Conservation (phyloP, 192 early-diverging fungal genomes). For the Linnemannia elongata region DNA sequence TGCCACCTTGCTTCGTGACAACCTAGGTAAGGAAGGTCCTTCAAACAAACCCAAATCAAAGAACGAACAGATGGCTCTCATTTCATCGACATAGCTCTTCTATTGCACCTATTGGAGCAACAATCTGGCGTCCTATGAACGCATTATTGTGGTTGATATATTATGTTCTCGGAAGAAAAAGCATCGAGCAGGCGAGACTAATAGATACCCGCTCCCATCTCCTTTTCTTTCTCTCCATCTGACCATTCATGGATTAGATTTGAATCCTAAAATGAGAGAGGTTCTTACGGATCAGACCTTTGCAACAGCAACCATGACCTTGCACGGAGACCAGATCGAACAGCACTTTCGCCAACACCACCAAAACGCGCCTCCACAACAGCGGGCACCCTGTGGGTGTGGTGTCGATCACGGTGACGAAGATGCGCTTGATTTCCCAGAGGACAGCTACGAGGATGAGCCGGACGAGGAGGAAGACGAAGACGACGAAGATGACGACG, state of each 20-base stretch:
- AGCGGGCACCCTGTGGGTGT: slow-evolving; percentile 29
- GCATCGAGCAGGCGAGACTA: background rate
- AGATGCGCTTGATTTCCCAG: slow-evolving; percentile 36
- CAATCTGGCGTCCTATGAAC: background rate
- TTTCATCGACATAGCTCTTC: slow-evolving; percentile 1
- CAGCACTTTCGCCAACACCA: slow-evolving; percentile 40
- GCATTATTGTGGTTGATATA: background rate
- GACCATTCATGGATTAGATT: slow-evolving; percentile 13
- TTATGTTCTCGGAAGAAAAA: background rate
- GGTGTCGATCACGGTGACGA: slow-evolving; percentile 45
- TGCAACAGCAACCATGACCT: slow-evolving; percentile 30
- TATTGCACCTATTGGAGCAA: background rate
- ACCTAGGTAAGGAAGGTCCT: slow-evolving; percentile 35
- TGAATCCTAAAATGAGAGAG: slow-evolving; percentile 52
- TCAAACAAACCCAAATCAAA: background rate
- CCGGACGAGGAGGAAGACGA: slow-evolving; percentile 49
- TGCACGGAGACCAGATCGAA: slow-evolving; percentile 29
- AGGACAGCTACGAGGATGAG: slow-evolving; percentile 57
- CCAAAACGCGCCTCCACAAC: slow-evolving; percentile 25
- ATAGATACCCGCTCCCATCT: background rate
- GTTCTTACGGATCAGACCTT: slow-evolving; percentile 54
- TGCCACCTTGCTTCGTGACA: slow-evolving; percentile 45
- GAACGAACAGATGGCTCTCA: background rate
- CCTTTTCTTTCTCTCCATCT: background rate
- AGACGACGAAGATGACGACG: slow-evolving; percentile 44